These are phyloP conservation scores for Scleromitrula shiraiana DNA, from an alignment of 2,329 filamentous ascomycete species.

Conservation along the genomic window DNA sequence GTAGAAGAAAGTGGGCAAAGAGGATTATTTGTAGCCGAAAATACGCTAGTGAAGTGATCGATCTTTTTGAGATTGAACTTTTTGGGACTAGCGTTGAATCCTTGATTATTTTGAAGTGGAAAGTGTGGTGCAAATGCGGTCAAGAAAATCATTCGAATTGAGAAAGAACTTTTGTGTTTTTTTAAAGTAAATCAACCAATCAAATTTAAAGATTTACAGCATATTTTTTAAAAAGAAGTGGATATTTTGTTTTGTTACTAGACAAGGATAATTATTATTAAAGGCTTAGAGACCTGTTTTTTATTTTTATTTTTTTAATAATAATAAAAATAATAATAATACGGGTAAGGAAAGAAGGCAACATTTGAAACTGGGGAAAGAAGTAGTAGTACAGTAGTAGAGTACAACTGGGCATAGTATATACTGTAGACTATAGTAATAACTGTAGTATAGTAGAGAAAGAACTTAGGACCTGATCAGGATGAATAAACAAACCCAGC, in stretches of 20 bases:
- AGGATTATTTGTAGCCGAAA: constrained; percentile 27
- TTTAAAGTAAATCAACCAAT: constrained; percentile 14
- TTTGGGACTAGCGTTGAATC: neutral
- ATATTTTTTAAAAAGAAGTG: neutral
- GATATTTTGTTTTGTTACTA: neutral
- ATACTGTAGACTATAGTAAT: too few relatives aligned
- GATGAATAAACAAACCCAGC: too few relatives aligned
- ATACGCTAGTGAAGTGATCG: constrained; percentile 24
- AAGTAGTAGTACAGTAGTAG: too few relatives aligned
- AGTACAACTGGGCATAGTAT: too few relatives aligned
- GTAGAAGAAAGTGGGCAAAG: constrained; percentile 24
- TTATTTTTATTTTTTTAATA: too few relatives aligned
- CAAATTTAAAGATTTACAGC: constrained; percentile 1
- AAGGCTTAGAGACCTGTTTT: too few relatives aligned
- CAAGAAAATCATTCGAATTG: constrained; percentile 8
- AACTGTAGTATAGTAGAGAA: too few relatives aligned
- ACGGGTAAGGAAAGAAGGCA: neutral
- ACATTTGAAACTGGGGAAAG: too few relatives aligned
- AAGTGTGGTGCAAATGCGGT: too few relatives aligned
- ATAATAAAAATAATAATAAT: too few relatives aligned
- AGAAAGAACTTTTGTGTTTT: constrained; percentile 6
- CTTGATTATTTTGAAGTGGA: neutral
- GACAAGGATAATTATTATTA: neutral
- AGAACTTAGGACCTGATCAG: too few relatives aligned
- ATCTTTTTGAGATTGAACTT: constrained; percentile 9